Evolutionary conservation across 2,329 filamentous ascomycete species (phyloP), one percentile per base, ranked within the genome.

Genomic region (Graphiopsis chlorocephala): DNA sequence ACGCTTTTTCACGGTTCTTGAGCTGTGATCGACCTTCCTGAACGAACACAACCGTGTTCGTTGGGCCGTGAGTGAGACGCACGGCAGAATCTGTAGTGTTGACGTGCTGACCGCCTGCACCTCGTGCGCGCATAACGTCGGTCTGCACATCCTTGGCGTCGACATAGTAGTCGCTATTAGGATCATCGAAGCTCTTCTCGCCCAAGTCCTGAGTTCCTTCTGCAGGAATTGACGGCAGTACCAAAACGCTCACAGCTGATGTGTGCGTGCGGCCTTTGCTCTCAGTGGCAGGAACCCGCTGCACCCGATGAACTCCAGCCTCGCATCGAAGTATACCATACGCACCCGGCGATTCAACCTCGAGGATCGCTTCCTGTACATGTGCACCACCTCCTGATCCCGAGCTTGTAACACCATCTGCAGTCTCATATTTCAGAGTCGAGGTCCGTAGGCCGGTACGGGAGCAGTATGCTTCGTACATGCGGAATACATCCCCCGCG

Each of bases 11-110:
- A 52, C 93, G 86, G 78, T 99, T 99, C 69, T 91, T 87, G 71
- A 91, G 88, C 80, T 99, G 95, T 50, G 92, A 97, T 63, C 95
- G 86, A 61, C 88, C 89, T 76, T 99, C 95, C 77, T 99, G 95
- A 85, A 98, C 96, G 14, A 89, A 89, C 15, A 98, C 93, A 1
- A 91, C 87, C 0, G 88, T 95, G 52, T 90, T 91, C 0, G 93
- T 96, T 2, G 95, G 95, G 7, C 90, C 78, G 80, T 99, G 95
- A 1, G 93, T 98, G 72, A 99, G 83, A 11, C 95, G 89, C 67
- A 99, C 91, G 3, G 95, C 95, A 31, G 92, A 97, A 80, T 99
- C 95, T 0, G 95, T 99, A 77, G 94, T 97, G 80, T 99, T 99
- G 75, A 99, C 95, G 78, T 99, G 95, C 80, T 99, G 95, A 0